Evolutionary conservation across 176 grass and related monocot genomes (phyloP).

Genomic region (Aechmea fasciata): DNA sequence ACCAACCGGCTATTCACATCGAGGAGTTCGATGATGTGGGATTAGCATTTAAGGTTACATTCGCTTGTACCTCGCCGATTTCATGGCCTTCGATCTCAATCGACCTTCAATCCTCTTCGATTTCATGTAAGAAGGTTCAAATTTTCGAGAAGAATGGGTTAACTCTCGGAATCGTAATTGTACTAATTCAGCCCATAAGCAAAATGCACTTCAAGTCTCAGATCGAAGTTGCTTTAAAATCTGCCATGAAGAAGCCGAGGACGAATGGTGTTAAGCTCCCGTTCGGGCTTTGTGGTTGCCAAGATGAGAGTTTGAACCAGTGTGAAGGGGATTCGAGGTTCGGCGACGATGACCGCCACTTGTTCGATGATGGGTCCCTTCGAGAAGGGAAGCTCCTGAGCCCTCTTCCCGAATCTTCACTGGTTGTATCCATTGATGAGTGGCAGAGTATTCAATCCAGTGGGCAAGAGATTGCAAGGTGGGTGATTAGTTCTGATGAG

Average conservation of each 20-base stretch:
- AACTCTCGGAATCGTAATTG: slow-evolving; percentile 78
- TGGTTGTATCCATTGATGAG: slow-evolving; percentile 89
- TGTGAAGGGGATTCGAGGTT: slow-evolving; percentile 69
- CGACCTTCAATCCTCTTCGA: slow-evolving; percentile 52
- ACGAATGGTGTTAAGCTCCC: slow-evolving; percentile 79
- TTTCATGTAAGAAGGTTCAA: slow-evolving; percentile 96
- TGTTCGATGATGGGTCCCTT: slow-evolving; percentile 44
- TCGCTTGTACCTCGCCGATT: slow-evolving; percentile 61
- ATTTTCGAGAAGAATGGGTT: slow-evolving; percentile 97
- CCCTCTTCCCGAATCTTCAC: slow-evolving; percentile 72
- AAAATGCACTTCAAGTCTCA: slow-evolving; percentile 67
- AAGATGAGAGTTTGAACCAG: slow-evolving; percentile 76
- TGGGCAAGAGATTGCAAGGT: slow-evolving; percentile 69
- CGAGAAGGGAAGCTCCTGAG: slow-evolving; percentile 40
- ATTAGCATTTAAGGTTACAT: slow-evolving; percentile 63
- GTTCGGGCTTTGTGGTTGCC: slow-evolving; percentile 90
- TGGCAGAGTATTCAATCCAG: slow-evolving; percentile 91
- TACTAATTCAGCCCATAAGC: slow-evolving; percentile 58
- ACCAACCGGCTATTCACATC: slow-evolving; percentile 55
- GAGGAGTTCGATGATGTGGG: slow-evolving; percentile 52
- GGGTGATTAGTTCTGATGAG: slow-evolving; percentile 75
- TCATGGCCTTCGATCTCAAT: slow-evolving; percentile 85
- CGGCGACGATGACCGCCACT: slow-evolving; percentile 46
- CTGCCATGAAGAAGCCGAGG: slow-evolving; percentile 55
- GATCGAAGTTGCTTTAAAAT: slow-evolving; percentile 57